Evolutionary conservation across 2,329 filamentous ascomycete species (phyloP).

Genomic region (Cryphonectria nitschkei): DNA sequence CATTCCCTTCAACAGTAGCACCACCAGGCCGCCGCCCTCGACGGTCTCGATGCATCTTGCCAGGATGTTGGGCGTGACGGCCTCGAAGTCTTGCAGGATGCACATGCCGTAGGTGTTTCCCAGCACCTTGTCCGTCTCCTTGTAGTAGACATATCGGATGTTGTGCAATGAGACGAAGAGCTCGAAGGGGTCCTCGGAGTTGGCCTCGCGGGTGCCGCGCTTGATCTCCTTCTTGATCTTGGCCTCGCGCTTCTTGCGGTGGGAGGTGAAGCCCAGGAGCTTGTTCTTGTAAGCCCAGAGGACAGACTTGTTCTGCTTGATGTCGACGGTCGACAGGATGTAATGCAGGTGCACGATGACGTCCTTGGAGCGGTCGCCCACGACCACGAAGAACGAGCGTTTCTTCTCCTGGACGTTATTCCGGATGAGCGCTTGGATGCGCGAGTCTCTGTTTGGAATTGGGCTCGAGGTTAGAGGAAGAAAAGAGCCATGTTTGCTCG

Average conservation of each 20-base stretch:
- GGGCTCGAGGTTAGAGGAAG: constrained; percentile 14
- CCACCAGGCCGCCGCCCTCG: constrained; percentile 89
- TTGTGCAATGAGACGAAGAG: constrained; percentile 95
- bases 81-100: constrained; percentile 97
- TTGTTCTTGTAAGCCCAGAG: constrained; percentile 99
- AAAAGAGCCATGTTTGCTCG: background rate
- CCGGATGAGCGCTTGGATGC: constrained; percentile 86
- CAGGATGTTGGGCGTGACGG: constrained; percentile 93
- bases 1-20: constrained; percentile 94
- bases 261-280: constrained; percentile 88
- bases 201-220: constrained; percentile 87
- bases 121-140: constrained; percentile 98
- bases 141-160: constrained; percentile 99
- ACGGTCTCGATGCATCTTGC: constrained; percentile 97
- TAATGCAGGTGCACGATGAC: constrained; percentile 93
- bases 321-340: constrained; percentile 86
- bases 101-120: constrained; percentile 99
- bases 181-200: constrained; percentile 94
- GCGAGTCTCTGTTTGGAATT: constrained; percentile 67
- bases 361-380: constrained; percentile 93
- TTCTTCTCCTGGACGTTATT: constrained; percentile 97
- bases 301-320: constrained; percentile 95
- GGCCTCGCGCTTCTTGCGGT: constrained; percentile 95
- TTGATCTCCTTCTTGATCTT: constrained; percentile 99
- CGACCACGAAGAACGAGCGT: constrained; percentile 95